Conservation (phyloP, 306 rosid species). For the Begonia loranthoides region DNA sequence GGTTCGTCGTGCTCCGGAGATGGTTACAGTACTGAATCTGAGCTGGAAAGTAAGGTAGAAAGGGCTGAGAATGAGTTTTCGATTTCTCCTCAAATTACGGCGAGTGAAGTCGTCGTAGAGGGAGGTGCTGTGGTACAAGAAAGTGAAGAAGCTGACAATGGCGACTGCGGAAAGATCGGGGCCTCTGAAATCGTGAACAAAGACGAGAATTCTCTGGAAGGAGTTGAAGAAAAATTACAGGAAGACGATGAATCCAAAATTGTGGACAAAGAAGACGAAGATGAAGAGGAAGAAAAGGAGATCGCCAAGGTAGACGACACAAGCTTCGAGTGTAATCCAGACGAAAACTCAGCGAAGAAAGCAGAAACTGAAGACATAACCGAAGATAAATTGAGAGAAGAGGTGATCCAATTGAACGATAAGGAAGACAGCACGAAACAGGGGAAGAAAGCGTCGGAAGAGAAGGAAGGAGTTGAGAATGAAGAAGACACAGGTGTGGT, state of each 20-base stretch:
- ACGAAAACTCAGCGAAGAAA: background rate
- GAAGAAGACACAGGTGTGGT: background rate
- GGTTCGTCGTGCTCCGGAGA: background rate
- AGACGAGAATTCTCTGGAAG: slow-evolving; percentile 10
- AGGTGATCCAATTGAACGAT: slow-evolving; percentile 3
- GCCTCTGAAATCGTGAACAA: background rate
- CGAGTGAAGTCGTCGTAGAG: too few relatives aligned
- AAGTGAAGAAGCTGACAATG: background rate
- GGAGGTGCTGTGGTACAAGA: background rate
- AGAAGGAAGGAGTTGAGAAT: slow-evolving; percentile 6
- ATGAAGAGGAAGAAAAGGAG: slow-evolving; percentile 1
- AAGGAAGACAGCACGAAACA: slow-evolving; percentile 9
- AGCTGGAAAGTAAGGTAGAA: too few relatives aligned
- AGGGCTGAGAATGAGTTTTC: too few relatives aligned
- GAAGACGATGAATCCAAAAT: slow-evolving; percentile 16
- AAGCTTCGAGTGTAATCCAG: background rate
- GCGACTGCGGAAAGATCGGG: too few relatives aligned
- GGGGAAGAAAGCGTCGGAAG: slow-evolving; percentile 8
- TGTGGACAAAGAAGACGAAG: slow-evolving; percentile 8
- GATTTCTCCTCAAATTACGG: too few relatives aligned
- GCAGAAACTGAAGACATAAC: slow-evolving; percentile 14
- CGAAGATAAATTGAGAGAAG: slow-evolving; percentile 9
- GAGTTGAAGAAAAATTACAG: slow-evolving; percentile 12
- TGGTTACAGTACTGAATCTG: background rate
- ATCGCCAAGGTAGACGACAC: background rate